Base-by-base conservation (phyloP, 768 basidiomycete genomes). In the Phlegmacium glaucopus region DNA sequence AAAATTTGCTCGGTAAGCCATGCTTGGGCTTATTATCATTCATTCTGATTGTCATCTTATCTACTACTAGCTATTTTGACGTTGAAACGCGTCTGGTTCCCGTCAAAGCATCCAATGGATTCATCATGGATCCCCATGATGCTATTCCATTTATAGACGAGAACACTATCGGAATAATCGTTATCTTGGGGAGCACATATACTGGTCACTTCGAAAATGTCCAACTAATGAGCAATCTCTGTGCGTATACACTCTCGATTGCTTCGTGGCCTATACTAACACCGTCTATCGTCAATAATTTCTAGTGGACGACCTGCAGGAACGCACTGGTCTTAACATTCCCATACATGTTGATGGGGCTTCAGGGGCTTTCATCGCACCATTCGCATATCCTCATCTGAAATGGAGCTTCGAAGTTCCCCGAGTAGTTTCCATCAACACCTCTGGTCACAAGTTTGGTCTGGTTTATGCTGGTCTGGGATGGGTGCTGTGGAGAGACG, bases 261-360 rank as follows among this genome's bases (percentile, higher is more conserved):
- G 16, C 15, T 11, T 16, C n/a, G 42, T 28, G n/a, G 4, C 29
- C 26, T 7, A 9, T 28, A 25, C 10, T 27, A 13, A 37, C 39
- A n/a, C 35, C 39, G 10, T n/a, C n/a, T n/a, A 47, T 11, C 32
- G 6, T 39, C 28, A 22, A n/a, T n/a, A n/a, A n/a, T n/a, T n/a
- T n/a, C 3, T 44, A 78, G 72, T 83, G 48, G 80, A 82, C 55
- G 72, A 78, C 45, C 69, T 80, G 50, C 68, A 83, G 53, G 58
- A 63, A 39, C 68, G 75, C 49, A 82, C 78, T 2, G 83, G 83
- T 1, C 68, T 75, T 41, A 65, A 77, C 53, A 69, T 87, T 50
- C 80, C 80, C 6, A 84, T 87, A 45, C 84, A 87, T 54, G 83
- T 85, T 16, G 83, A 85, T 52, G 83, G 71, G 6, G 83, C 83